Percentiles rank a stretch among this genome's conserved stretches.
Evolutionary conservation across 2,329 filamentous ascomycete species (phyloP).

Genomic region (Penicillium decumbens): DNA sequence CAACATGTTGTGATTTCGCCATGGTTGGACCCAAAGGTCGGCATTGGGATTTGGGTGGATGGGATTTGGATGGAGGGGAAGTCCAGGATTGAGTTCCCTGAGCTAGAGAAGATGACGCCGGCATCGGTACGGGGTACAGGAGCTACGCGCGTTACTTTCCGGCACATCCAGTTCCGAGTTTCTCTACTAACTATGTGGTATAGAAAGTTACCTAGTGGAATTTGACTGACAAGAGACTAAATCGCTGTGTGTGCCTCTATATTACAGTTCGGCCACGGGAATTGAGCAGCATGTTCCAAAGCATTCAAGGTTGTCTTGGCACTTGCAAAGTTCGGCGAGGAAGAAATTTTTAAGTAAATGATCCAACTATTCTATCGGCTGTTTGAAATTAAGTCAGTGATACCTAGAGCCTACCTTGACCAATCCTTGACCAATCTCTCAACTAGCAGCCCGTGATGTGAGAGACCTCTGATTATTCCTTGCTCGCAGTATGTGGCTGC

Average conservation of each 20-base stretch:
- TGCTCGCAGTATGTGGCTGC: not conserved
- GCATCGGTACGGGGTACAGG: not conserved
- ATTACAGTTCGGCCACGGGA: not conserved
- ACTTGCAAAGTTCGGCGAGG: not conserved
- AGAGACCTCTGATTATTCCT: no score
- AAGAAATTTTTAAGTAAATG: not conserved
- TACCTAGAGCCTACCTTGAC: no score
- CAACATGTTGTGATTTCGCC: not conserved
- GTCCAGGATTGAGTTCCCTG: not conserved
- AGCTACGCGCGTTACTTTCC: not conserved
- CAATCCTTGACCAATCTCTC: no score
- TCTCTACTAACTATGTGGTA: not conserved
- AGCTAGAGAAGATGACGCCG: not conserved
- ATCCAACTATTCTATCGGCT: no score
- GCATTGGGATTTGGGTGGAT: not conserved
- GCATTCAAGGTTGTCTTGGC: not conserved
- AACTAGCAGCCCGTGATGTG: no score
- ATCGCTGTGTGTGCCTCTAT: not conserved
- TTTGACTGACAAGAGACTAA: not conserved
- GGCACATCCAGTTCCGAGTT: not conserved
- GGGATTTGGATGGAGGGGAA: not conserved
- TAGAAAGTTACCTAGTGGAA: not conserved
- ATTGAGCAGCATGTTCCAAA: not conserved
- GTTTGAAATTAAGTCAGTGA: no score
- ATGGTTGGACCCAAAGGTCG: not conserved